Conservation (phyloP, 148 eudicot species). For the Rhododendron kiyosumense region DNA sequence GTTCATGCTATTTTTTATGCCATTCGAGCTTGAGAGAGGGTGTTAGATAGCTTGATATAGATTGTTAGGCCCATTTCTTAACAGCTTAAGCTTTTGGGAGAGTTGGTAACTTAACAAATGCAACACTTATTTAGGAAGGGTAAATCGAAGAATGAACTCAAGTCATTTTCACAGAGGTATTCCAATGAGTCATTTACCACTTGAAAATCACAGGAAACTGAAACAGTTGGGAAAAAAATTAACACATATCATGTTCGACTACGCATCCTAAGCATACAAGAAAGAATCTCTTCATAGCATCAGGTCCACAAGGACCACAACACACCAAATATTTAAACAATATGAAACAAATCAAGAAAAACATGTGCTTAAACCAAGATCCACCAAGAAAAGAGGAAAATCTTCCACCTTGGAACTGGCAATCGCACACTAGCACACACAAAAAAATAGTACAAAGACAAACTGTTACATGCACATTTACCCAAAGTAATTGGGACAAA, state of each 20-base stretch:
- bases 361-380: neutral
- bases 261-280: neutral
- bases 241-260: neutral
- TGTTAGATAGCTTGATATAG: neutral
- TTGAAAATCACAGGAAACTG: neutral
- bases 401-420: neutral
- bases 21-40: neutral
- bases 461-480: neutral
- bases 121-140: neutral
- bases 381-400: neutral
- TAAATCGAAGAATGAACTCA: neutral
- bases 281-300: neutral
- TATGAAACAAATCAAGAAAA: neutral
- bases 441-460: neutral
- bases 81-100: no score
- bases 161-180: neutral
- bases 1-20: no score
- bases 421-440: neutral
- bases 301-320: neutral
- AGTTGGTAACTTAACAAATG: no score
- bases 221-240: neutral
- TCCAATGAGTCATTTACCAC: neutral
- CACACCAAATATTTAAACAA: neutral
- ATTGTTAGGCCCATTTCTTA: no score
- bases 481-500: neutral